Conservation (phyloP, 129 eudicot species). For the Artemisia tridentata region DNA sequence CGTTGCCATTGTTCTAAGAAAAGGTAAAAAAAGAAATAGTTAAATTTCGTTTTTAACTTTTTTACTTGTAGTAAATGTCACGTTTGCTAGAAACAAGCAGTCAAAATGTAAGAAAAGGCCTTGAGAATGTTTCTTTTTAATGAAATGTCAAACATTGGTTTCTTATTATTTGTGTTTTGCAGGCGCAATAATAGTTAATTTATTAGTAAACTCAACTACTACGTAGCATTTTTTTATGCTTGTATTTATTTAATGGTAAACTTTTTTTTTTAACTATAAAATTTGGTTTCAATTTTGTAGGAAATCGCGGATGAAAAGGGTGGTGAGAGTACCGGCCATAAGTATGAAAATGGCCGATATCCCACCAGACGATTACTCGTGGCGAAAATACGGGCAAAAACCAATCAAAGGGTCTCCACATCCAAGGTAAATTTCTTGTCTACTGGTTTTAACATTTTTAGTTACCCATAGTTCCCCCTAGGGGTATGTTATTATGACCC, state of each 20-base stretch:
- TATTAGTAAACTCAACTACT: too few species aligned
- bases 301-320: slow-evolving; percentile 79
- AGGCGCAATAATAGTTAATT: too few species aligned
- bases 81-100: too few species aligned
- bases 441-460: too few species aligned
- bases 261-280: neutral
- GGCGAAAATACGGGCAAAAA: slow-evolving; percentile 98
- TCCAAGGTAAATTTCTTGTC: slow-evolving; percentile 55
- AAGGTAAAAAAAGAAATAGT: slow-evolving; percentile 38
- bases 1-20: slow-evolving; percentile 97
- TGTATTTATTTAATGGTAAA: neutral
- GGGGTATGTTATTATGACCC: too few species aligned
- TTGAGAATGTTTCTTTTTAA: too few species aligned
- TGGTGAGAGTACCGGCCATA: slow-evolving; percentile 85
- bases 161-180: too few species aligned
- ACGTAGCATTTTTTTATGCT: neutral
- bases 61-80: too few species aligned
- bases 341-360: slow-evolving; percentile 96
- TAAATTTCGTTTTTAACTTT: neutral
- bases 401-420: slow-evolving; percentile 98
- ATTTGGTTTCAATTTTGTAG: slow-evolving; percentile 22
- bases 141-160: too few species aligned
- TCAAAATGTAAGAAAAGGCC: too few species aligned
- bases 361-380: slow-evolving; percentile 93
- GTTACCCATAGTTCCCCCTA: too few species aligned